These are phyloP conservation scores for Colletotrichum tabaci DNA, from an alignment of 2,329 filamentous ascomycete genomes.

Conservation along the genomic window DNA sequence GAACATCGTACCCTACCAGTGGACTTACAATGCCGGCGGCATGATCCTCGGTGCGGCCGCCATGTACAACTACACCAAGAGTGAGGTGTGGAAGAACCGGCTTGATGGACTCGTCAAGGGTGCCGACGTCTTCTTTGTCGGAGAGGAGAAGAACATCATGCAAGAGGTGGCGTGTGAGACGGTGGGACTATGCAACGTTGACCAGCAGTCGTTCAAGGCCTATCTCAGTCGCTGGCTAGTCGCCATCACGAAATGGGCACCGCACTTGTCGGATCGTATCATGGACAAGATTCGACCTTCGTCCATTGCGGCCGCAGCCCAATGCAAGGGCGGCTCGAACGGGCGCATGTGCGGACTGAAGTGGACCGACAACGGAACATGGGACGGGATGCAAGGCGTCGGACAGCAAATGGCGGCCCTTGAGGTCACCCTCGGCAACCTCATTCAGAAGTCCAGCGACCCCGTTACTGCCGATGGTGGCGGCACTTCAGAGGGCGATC, in stretches of 20 bases:
- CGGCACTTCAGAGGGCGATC: slow-evolving; percentile 68
- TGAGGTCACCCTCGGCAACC: slow-evolving; percentile 74
- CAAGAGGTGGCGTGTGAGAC: slow-evolving; percentile 77
- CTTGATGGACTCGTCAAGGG: slow-evolving; percentile 70
- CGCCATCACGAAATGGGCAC: slow-evolving; percentile 74
- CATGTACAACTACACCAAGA: slow-evolving; percentile 75
- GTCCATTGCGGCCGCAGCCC: slow-evolving; percentile 69
- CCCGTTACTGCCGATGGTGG: slow-evolving; percentile 68
- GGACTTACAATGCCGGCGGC: slow-evolving; percentile 78
- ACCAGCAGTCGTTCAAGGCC: slow-evolving; percentile 76
- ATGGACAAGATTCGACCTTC: slow-evolving; percentile 69
- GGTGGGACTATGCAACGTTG: slow-evolving; percentile 72
- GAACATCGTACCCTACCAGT: slow-evolving; percentile 72
- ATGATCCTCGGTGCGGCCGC: slow-evolving; percentile 77
- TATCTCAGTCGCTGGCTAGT: slow-evolving; percentile 75
- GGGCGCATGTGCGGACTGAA: slow-evolving; percentile 72
- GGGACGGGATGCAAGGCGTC: slow-evolving; percentile 73
- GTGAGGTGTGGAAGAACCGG: slow-evolving; percentile 69
- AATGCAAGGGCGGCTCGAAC: slow-evolving; percentile 71
- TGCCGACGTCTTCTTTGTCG: slow-evolving; percentile 69
- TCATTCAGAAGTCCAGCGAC: slow-evolving; percentile 59
- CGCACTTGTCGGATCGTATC: slow-evolving; percentile 68
- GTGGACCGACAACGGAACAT: slow-evolving; percentile 69
- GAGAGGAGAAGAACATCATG: slow-evolving; percentile 70
- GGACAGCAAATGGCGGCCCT: slow-evolving; percentile 81